These are phyloP conservation scores for Nowakowskiella sp. DNA, from an alignment of 192 early-diverging fungal genomes.

Conservation along the genomic window DNA sequence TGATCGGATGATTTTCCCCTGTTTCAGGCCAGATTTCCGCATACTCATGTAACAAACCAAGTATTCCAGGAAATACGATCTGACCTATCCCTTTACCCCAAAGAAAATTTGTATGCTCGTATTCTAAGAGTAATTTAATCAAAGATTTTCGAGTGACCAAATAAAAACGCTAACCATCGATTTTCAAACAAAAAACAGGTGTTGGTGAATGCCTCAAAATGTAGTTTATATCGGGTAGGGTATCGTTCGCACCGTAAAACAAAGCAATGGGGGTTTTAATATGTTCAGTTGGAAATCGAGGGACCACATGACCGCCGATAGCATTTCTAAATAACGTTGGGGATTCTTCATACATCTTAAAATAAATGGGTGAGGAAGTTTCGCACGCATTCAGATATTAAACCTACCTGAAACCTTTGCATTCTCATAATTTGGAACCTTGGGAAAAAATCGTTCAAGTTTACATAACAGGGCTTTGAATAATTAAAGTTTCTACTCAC, in stretches of 20 bases:
- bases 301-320: conserved; percentile 52
- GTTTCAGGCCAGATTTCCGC: conserved; percentile 31
- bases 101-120: conserved; percentile 66
- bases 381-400: neutral
- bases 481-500: conserved; percentile 32
- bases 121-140: conserved; percentile 29
- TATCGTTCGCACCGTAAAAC: conserved; percentile 85
- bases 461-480: neutral
- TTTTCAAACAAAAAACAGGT: conserved; percentile 28
- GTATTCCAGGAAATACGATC: conserved; percentile 37
- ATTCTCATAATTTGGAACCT: conserved; percentile 94
- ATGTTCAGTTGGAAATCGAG: conserved; percentile 64
- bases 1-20: neutral
- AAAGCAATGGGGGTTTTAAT: conserved; percentile 82
- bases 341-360: conserved; percentile 79
- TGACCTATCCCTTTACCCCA: conserved; percentile 42
- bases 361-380: neutral
- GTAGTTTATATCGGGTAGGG: conserved; percentile 64
- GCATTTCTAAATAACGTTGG: conserved; percentile 49
- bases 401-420: conserved; percentile 55
- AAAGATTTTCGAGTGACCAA: neutral
- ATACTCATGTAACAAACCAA: conserved; percentile 34
- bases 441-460: conserved; percentile 30
- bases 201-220: conserved; percentile 21
- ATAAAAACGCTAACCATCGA: conserved; percentile 19